Evolutionary conservation across 176 grass and related monocot species (phyloP), one percentile per base, ranked within the genome.

Genomic region (Miscanthus lutarioriparius): DNA sequence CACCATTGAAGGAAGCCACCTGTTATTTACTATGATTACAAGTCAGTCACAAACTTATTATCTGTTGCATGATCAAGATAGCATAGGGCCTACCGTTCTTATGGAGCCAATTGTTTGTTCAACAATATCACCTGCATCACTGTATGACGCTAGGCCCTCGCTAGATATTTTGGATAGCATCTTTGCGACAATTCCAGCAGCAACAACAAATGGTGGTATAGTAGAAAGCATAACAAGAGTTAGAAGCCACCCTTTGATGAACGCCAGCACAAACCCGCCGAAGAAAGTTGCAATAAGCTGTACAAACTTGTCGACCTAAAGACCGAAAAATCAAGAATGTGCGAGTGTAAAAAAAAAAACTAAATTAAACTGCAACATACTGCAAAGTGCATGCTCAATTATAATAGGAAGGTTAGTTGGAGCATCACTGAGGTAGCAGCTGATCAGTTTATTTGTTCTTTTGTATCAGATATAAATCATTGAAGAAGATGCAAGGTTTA

Each of bases 231-330:
- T 86, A 48, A 97, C 87, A 30, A 97, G 77, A 64, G 85, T 82
- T 63, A 97, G 94, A 86, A 90, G 94, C 91, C 94, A 97, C 53
- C 94, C 91, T 86, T 84, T 93, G 54, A 86, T 27, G 48, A 93
- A 94, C 5, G 91, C 91, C 67, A 97, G 40, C 48, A 84, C 73
- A 76, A 97, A 93, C 2, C 91, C 89, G 76, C 94, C 91, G 20
- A 94, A 39, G 84, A 97, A 97, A 79, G 91, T 94, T 14, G 91
- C 51, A 64, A 91, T 35, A 63, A 90, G 82, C 40, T 97, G 91
- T 88, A 90, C n/a, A 79, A 88, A 94, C 56, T 93, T 97, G n/a
- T 89, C 94, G 14, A 88, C 91, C 94, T 97, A 22, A 40, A 77
- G 56, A 82, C 6, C 67, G 40, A 37, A 67, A 2, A 56, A 75